Percentiles rank a stretch among this genome's conserved stretches.
Conservation (phyloP, 2,329 filamentous ascomycete species). For the Fusarium brevicatenulatum region DNA sequence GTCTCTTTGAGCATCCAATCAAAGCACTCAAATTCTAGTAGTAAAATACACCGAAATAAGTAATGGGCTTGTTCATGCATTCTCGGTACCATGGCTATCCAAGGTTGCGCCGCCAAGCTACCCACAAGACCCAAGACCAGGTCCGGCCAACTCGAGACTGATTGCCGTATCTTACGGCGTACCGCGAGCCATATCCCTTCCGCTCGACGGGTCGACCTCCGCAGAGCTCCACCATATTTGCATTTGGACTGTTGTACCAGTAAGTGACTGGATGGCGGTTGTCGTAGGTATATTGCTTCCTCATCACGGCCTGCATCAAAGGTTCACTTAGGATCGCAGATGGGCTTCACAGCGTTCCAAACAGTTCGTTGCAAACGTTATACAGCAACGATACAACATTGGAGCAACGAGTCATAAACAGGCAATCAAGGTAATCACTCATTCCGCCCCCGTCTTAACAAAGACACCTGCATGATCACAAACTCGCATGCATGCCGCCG, state of each 20-base stretch:
- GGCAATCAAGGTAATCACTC: constrained; percentile 13
- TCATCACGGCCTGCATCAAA: not conserved
- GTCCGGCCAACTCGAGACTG: constrained; percentile 19
- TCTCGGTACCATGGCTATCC: constrained; percentile 31
- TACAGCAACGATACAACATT: not conserved
- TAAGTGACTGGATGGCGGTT: not conserved
- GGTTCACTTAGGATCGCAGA: not conserved
- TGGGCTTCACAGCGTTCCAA: not conserved
- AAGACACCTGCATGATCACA: constrained; percentile 45
- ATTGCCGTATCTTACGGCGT: constrained; percentile 27
- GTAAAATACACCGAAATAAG: constrained; percentile 23
- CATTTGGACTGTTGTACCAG: not conserved
- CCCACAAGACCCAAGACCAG: constrained; percentile 25
- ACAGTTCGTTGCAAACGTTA: not conserved
- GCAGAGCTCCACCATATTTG: not conserved
- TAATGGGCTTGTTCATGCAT: constrained; percentile 4
- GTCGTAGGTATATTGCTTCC: not conserved
- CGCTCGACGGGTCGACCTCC: constrained; percentile 22
- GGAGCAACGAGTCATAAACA: constrained; percentile 31
- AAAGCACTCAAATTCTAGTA: constrained; percentile 30
- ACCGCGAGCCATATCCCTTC: constrained; percentile 25
- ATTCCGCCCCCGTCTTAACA: constrained; percentile 24
- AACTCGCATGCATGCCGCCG: constrained; percentile 33
- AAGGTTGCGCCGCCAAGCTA: constrained; percentile 25
- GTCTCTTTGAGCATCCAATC: constrained; percentile 29